Evolutionary conservation across 495 filamentous ascomycete species (phyloP), one percentile per base, ranked within the genome.

Genomic region (Entonaema liquescens): DNA sequence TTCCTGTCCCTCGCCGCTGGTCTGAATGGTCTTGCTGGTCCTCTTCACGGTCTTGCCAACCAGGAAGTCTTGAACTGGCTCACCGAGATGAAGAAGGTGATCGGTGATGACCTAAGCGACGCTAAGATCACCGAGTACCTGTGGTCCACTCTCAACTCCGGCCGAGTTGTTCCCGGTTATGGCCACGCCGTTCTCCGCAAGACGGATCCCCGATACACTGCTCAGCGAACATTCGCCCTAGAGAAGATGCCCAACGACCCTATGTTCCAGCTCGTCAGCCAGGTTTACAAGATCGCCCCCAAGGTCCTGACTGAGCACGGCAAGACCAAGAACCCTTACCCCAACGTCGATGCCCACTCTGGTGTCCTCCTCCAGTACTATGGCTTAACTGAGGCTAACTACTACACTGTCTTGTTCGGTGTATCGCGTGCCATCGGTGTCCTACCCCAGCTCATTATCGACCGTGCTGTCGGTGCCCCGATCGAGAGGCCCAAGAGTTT

Each of bases 361-460:
- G 95, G 95, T 86, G 95, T 98, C 72, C 93, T 99, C 71, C 92
- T 99, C 61, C 96, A 99, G 86, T 97, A 99, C 89, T 99, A 99
- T 83, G 95, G 95, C 75, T 86, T 99, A 81, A 98, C 92, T 67
- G 95, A 99, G 87, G 91, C 95, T 80, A 98, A 90, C 90, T 99
- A 95, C 90, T 99, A 99, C 90, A 99, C 95, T 65, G 95, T 99
- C 60, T 91, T 98, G 76, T 99, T 99, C 83, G 95, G 95, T 88
- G 96, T 99, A 21, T 97, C 94, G 70, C 91, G 95, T 80, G 95
- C 96, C 72, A 91, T 99, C 74, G 95, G 95, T 90, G 95, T 98
- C 68, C 90, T 98, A 65, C 96, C 95, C 67, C 95, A 99, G 88
- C 87, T 99, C 77, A 99, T 99, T 88, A 98, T 98, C 79, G 95